Evolutionary conservation across 2,329 filamentous ascomycete species (phyloP).

Genomic region (Phaeosphaeria sp.): DNA sequence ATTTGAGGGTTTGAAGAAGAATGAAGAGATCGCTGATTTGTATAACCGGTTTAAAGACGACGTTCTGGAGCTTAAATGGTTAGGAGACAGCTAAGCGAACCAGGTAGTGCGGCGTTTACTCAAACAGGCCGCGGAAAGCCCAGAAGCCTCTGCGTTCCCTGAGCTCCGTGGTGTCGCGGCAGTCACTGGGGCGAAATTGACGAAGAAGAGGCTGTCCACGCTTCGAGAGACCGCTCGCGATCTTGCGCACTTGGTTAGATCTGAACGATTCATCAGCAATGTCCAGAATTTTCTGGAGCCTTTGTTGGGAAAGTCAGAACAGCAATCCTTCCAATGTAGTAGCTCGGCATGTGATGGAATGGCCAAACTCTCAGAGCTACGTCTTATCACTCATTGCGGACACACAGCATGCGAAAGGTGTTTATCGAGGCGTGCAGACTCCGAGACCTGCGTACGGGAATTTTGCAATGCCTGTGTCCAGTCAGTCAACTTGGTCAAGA

Average conservation of each 20-base stretch:
- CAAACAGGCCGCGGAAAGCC: constrained; percentile 8
- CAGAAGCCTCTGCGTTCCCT: constrained; percentile 5
- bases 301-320: neutral
- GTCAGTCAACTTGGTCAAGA: constrained; percentile 26
- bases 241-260: constrained; percentile 23
- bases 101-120: constrained; percentile 14
- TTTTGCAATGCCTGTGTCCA: constrained; percentile 28
- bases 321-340: constrained; percentile 16
- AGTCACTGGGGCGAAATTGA: constrained; percentile 5
- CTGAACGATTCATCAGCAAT: constrained; percentile 29
- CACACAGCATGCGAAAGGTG: constrained; percentile 35
- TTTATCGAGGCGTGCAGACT: constrained; percentile 25
- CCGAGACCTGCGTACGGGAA: constrained; percentile 27
- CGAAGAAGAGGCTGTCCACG: constrained; percentile 28
- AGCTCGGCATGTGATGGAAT: constrained; percentile 19
- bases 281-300: constrained; percentile 18
- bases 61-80: constrained; percentile 17
- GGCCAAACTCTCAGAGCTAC: constrained; percentile 13
- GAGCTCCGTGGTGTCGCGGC: constrained; percentile 9
- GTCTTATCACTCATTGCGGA: constrained; percentile 33
- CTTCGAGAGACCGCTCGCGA: constrained; percentile 28
- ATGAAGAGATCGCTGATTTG: constrained; percentile 13
- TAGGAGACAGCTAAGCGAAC: constrained; percentile 31
- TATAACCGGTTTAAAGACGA: constrained; percentile 28
- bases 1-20: constrained; percentile 23